A percentile compares a stretch with the other conserved stretches of the same genome.
phyloP scores from a whole-genome alignment of 306 rosid genomes.

The Astragalus membranaceus region DNA sequence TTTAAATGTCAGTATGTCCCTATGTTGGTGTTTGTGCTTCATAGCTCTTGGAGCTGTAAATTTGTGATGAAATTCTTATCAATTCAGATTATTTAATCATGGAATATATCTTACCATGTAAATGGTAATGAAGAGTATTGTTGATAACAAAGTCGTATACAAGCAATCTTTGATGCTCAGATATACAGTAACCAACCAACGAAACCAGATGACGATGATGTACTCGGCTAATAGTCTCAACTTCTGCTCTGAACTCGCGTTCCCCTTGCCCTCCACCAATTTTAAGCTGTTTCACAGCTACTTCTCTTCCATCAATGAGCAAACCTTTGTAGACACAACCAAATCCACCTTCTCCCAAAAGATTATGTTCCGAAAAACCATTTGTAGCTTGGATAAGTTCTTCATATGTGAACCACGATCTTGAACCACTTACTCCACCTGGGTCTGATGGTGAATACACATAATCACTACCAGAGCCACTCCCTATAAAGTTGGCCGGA shows the following conservation, averaged over 20 bases:
- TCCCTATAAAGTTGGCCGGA: conserved; percentile 46
- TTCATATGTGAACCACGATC: conserved; percentile 70
- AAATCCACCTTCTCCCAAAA: conserved; percentile 98
- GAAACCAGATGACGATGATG: conserved; percentile 99
- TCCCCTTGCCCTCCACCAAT: conserved; percentile 96
- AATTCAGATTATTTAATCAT: conserved; percentile 8
- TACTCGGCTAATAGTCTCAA: conserved; percentile 89
- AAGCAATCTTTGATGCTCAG: conserved; percentile 83
- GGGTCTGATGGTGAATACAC: conserved; percentile 65
- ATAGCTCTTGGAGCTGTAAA: neutral
- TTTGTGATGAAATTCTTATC: neutral
- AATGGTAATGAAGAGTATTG: conserved; percentile 82
- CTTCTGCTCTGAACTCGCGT: conserved; percentile 97
- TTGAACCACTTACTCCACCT: conserved; percentile 65
- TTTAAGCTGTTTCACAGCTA: conserved; percentile 93
- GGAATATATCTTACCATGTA: conserved; percentile 70
- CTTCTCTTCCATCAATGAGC: conserved; percentile 75
- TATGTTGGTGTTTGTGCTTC: neutral
- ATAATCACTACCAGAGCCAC: conserved; percentile 49
- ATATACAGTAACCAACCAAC: conserved; percentile 89
- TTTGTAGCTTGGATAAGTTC: conserved; percentile 77
- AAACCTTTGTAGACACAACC: conserved; percentile 95
- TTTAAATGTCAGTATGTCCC: neutral
- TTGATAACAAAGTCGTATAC: conserved; percentile 83
- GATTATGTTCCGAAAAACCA: conserved; percentile 60